Base-by-base conservation (phyloP, 2,329 filamentous ascomycete species). In the Sporothrix globosa region DNA sequence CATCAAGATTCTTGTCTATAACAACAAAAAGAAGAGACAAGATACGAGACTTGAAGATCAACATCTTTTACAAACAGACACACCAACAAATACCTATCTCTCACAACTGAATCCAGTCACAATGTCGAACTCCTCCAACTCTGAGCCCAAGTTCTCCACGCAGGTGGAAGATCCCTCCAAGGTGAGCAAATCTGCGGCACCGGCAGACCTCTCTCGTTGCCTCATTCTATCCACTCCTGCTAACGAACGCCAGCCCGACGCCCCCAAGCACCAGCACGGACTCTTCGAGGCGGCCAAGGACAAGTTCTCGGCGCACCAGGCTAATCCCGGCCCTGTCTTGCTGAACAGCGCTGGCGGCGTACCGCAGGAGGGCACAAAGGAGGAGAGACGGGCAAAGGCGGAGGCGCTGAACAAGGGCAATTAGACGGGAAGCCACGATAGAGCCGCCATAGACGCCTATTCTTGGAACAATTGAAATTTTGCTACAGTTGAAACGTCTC, bases 311-410 rank as follows among this genome's bases (percentile, higher is more conserved):
- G 81, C 85, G 48, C 83, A 85, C 76, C 77, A 83, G 70, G 87
- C 87, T 21, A 81, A 85, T 67, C 88, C 87, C 14, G 88, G 88
- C 46, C 88, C 88, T 19, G 87, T 81, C 39, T 75, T 88, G 34
- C 81, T 85, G 21, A 79, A 87, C 73, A 82, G 84, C 72, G 34
- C 34, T 34, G 84, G 88, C 80, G 83, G 83, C 19, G 79, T 80
- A 46, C 77, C 85, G 67, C 78, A 85, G 77, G 87, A 90, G 80
- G 88, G 87, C 19, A 87, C 85, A 71, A 91, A 90, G 80, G 90
- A 91, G 78, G 90, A 92, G 76, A 86, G 90, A 69, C 82, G 85
- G 76, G 88, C 85, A 14, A 89, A 87, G 78, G 88, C 88, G 72
- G 82, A 88, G 77, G 87, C 87, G 76, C 75, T 92, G 79, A 92